A percentile compares a stretch with the other conserved stretches of the same genome.
Conservation (phyloP, 768 basidiomycete genomes). For the Naganishia vishniacii region DNA sequence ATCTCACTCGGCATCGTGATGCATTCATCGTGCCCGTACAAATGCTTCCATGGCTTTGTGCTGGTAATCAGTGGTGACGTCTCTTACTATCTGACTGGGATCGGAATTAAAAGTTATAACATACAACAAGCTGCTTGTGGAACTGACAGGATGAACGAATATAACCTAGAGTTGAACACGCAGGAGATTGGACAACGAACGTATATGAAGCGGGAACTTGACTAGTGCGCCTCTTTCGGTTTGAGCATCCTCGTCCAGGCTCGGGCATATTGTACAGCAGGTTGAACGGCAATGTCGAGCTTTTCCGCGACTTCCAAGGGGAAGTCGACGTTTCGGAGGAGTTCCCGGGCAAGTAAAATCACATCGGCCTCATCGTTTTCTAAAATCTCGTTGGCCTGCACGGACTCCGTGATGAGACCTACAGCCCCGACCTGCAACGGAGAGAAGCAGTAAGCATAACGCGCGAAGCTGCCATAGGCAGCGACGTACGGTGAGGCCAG, state of each 20-base stretch:
- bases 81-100: no score
- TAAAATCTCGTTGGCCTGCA: slow-evolving; percentile 63
- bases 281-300: slow-evolving; percentile 62
- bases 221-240: slow-evolving; percentile 19
- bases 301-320: slow-evolving; percentile 59
- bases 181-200: neutral
- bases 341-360: slow-evolving; percentile 62
- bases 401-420: slow-evolving; percentile 64
- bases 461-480: slow-evolving; percentile 19
- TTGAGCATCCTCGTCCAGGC: slow-evolving; percentile 54
- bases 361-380: slow-evolving; percentile 64
- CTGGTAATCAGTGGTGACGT: no score
- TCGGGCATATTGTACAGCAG: slow-evolving; percentile 67
- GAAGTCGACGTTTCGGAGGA: slow-evolving; percentile 65
- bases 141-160: no score
- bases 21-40: no score
- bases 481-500: slow-evolving; percentile 32
- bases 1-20: no score
- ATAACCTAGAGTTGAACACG: neutral
- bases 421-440: slow-evolving; percentile 56
- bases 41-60: no score
- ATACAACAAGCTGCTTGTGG: no score
- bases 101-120: no score
- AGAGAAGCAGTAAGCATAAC: neutral
- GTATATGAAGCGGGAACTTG: no score